Base-by-base conservation (phyloP, 129 eudicot species). In the Tagetes patula region DNA sequence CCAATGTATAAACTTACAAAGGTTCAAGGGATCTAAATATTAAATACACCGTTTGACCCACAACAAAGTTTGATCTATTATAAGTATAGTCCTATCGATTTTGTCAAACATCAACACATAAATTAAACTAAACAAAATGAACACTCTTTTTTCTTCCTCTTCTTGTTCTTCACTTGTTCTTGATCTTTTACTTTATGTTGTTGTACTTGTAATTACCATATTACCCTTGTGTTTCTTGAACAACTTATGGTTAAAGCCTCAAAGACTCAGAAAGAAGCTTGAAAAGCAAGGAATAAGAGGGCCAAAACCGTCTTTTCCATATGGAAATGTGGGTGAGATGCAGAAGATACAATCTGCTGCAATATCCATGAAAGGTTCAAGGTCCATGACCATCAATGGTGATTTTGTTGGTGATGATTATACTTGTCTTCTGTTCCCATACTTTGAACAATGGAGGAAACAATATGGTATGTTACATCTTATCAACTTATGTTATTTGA, bases 381-480 rank as follows among this genome's bases (percentile, higher is more conserved):
- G 48, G 37, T 60, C 75, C 5, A 74, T 71, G 37, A 52, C 75
- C 5, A 74, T 71, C 9, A 55, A 68, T 63, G 87, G 67, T 7
- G 96, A 81, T 32, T 79, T 83, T 71, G 81, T 92, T 4, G 97
- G 89, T 13, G 96, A 88, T 85, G 93, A 92, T 65, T 92, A 92
- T 37, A 85, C 93, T 45, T 85, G 82, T 56, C 71, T 85, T 5
- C 89, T 92, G 56, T 92, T 92, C 56, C 97, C 97, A 32, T 92
- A 92, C 87, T 88, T 92, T 75, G 96, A 86, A 71, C 90, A 86
- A 76, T 92, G 97, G 97, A 81, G 96, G 64, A 88, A 88, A 79
- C 77, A 83, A 72, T 92, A 92, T 43, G 97, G 96, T 92, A 86
- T 63, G 62, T 8, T 42, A 43, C 27, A 32, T 36, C 10, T 69